A percentile compares a stretch with the other conserved stretches of the same genome.
Evolutionary conservation across 345 rosid genomes (phyloP).

Genomic region (Dovyalis caffra): DNA sequence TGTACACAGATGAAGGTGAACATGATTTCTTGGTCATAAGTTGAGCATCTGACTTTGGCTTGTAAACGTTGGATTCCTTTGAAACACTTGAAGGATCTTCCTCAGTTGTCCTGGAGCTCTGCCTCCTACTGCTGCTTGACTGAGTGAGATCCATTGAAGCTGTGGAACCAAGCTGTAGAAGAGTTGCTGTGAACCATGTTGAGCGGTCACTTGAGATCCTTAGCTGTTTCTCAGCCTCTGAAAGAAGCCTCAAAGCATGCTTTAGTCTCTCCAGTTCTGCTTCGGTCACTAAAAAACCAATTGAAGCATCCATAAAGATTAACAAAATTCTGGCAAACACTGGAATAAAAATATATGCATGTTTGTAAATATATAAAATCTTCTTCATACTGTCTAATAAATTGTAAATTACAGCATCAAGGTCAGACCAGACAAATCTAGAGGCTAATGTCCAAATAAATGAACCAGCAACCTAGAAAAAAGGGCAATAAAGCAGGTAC

Average conservation of each 20-base stretch:
- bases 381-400: neutral
- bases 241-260: conserved; percentile 94
- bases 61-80: conserved; percentile 55
- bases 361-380: neutral
- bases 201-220: conserved; percentile 86
- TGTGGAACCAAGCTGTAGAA: conserved; percentile 87
- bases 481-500: neutral
- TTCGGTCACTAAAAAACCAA: conserved; percentile 59
- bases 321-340: neutral
- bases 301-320: neutral
- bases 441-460: neutral
- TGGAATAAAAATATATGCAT: neutral
- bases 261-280: conserved; percentile 81
- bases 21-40: conserved; percentile 41
- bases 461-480: neutral
- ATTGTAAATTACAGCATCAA: neutral
- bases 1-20: conserved; percentile 54
- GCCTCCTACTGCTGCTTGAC: conserved; percentile 78
- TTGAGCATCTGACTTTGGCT: conserved; percentile 54
- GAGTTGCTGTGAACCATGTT: conserved; percentile 95
- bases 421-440: neutral
- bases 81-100: conserved; percentile 77
- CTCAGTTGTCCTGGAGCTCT: conserved; percentile 79
- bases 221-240: conserved; percentile 92
- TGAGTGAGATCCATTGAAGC: conserved; percentile 71